A percentile compares a stretch with the other conserved stretches of the same genome.
phyloP scores from a whole-genome alignment of 163 green algal genomes.

The Chlamydomonas reinhardtii region DNA sequence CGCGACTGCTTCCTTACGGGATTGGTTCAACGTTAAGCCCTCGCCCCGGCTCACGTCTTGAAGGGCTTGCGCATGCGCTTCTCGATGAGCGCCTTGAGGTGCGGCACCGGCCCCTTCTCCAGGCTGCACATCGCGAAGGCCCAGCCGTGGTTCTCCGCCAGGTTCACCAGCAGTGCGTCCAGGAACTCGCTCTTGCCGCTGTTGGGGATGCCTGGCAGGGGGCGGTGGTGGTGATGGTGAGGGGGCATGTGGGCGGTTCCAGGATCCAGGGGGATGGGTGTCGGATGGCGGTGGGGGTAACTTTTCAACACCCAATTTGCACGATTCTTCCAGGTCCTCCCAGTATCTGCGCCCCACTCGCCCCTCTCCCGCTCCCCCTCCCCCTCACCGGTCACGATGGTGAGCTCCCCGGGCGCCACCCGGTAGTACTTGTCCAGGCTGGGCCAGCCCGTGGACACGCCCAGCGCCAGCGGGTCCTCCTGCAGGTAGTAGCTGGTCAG shows the following conservation, averaged over 20 bases:
- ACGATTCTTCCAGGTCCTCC: no score
- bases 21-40: no score
- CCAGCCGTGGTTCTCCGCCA: slow-evolving; percentile 88
- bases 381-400: neutral
- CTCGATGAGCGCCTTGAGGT: slow-evolving; percentile 92
- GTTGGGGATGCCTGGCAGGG: slow-evolving; percentile 89
- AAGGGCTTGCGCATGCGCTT: slow-evolving; percentile 92
- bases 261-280: neutral
- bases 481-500: slow-evolving; percentile 15
- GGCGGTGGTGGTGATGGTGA: neutral
- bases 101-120: slow-evolving; percentile 90
- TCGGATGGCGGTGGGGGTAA: no score
- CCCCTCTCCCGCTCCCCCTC: neutral
- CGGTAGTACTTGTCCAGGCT: neutral
- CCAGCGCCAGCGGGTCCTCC: neutral
- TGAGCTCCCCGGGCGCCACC: slow-evolving; percentile 1
- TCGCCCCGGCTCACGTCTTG: slow-evolving; percentile 58
- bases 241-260: no score
- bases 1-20: no score
- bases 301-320: no score
- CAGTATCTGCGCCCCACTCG: neutral
- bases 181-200: slow-evolving; percentile 97
- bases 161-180: slow-evolving; percentile 93
- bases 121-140: slow-evolving; percentile 94
- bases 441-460: neutral